Evolutionary conservation across 148 eudicot genomes (phyloP).

Genomic region (Silene latifolia): DNA sequence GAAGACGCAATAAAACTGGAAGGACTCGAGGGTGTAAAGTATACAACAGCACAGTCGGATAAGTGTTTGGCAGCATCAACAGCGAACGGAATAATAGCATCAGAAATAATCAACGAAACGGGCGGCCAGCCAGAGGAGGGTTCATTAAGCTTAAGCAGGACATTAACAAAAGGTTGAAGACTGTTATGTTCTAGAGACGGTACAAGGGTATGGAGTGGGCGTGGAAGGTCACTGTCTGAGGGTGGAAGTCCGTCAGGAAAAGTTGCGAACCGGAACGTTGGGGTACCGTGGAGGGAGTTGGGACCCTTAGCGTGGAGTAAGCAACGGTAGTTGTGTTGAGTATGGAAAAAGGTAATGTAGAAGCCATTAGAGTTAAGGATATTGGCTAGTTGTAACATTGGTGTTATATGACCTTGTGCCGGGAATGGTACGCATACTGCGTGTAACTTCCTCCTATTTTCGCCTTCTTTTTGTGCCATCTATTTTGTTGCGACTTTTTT

Average conservation of each 20-base stretch:
- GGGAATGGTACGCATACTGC: conserved; percentile 29
- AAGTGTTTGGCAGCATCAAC: neutral
- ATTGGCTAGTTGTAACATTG: conserved; percentile 37
- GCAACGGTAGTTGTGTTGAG: conserved; percentile 29
- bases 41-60: neutral
- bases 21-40: neutral
- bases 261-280: neutral
- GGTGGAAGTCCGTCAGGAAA: neutral
- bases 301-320: conserved; percentile 19
- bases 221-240: neutral
- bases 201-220: neutral
- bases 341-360: conserved; percentile 34
- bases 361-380: conserved; percentile 33
- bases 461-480: neutral
- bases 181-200: neutral
- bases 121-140: neutral
- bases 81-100: neutral
- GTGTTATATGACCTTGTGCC: too few species aligned
- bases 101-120: neutral
- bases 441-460: conserved; percentile 18
- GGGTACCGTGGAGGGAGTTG: neutral
- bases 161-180: neutral
- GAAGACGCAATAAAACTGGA: neutral
- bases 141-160: neutral
- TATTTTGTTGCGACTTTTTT: too few species aligned